These are phyloP conservation scores for Apiospora marii DNA, from an alignment of 2,329 filamentous ascomycete species.

Conservation along the genomic window DNA sequence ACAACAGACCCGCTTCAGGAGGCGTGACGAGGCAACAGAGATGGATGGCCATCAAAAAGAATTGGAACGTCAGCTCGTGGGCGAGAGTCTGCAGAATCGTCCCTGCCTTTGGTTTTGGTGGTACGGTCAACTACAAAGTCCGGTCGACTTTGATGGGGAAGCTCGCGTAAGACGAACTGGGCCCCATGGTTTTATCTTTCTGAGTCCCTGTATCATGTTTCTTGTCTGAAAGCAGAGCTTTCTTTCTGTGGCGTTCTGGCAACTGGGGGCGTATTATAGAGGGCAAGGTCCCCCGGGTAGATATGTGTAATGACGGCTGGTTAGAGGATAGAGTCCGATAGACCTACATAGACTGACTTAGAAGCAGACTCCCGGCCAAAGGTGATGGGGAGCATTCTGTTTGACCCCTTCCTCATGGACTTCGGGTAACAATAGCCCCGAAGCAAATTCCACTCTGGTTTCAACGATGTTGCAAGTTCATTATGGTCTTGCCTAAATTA, in stretches of 20 bases:
- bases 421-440: neutral
- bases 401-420: neutral
- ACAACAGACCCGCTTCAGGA: conserved; percentile 68
- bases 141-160: conserved; percentile 71
- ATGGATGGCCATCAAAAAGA: conserved; percentile 70
- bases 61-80: conserved; percentile 77
- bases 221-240: conserved; percentile 23
- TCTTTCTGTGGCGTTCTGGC: conserved; percentile 32
- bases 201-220: conserved; percentile 6
- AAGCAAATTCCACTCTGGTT: conserved; percentile 21
- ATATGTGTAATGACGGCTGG: conserved; percentile 23
- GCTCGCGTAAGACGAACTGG: conserved; percentile 47
- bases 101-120: conserved; percentile 87
- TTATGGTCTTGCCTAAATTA: conserved; percentile 25
- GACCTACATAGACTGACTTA: conserved; percentile 11
- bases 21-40: conserved; percentile 63
- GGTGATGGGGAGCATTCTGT: conserved; percentile 16
- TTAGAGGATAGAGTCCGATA: conserved; percentile 26
- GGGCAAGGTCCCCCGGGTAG: conserved; percentile 13
- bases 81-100: conserved; percentile 86
- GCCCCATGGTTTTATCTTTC: neutral
- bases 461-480: neutral
- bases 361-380: conserved; percentile 21
- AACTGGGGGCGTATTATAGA: conserved; percentile 21
- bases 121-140: conserved; percentile 82